Evolutionary conservation across 1,284 basidiomycete genomes (phyloP).

Genomic region (Neonothopanus nambi): DNA sequence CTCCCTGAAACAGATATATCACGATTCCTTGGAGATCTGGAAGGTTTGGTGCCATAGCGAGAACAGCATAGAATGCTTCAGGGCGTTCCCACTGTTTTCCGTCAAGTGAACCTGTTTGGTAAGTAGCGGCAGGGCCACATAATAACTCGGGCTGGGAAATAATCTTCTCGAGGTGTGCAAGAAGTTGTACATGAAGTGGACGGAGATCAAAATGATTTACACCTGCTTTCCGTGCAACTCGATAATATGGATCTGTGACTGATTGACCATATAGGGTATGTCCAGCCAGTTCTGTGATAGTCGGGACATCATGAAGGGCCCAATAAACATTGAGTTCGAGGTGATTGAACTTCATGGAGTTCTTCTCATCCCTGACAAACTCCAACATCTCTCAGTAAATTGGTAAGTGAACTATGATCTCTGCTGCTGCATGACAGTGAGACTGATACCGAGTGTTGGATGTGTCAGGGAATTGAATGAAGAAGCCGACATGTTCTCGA

Average conservation of each 20-base stretch:
- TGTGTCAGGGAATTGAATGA: conserved; percentile 23
- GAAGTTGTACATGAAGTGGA: conserved; percentile 8
- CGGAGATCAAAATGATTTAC: conserved; percentile 1
- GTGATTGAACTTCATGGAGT: conserved; percentile 19
- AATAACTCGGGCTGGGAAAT: conserved; percentile 23
- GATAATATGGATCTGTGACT: conserved; percentile 32
- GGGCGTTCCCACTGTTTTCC: conserved; percentile 27
- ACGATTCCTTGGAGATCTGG: conserved; percentile 9
- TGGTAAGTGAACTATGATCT: conserved; percentile 20
- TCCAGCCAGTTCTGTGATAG: conserved; percentile 33
- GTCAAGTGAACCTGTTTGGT: conserved; percentile 21
- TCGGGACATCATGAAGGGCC: conserved; percentile 26
- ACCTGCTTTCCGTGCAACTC: background rate
- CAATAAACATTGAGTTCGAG: conserved; percentile 25
- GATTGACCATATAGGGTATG: conserved; percentile 31
- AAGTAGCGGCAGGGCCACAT: conserved; percentile 8
- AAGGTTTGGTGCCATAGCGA: background rate
- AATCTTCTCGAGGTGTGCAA: conserved; percentile 16
- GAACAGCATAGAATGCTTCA: conserved; percentile 20
- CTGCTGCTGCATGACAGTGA: conserved; percentile 24
- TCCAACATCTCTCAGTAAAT: conserved; percentile 25
- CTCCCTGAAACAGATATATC: conserved; percentile 20
- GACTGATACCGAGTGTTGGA: conserved; percentile 28
- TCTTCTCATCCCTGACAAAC: conserved; percentile 24
- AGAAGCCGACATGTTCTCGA: conserved; percentile 2